Evolutionary conservation across 192 early-diverging fungal genomes (phyloP).

Genomic region (Physocladia obscura): DNA sequence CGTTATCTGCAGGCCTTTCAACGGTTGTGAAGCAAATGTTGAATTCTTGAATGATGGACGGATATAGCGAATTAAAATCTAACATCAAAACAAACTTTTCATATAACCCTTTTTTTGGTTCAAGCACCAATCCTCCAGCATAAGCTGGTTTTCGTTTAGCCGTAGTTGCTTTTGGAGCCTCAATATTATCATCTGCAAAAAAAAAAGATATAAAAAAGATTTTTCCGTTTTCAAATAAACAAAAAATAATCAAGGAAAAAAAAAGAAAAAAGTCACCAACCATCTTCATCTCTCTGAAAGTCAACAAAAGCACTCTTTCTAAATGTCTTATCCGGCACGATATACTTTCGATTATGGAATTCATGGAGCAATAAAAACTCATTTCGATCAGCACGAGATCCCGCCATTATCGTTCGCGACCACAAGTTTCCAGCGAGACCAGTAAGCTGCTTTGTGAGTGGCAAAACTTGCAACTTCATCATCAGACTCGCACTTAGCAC

Average conservation of each 20-base stretch:
- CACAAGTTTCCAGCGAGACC: constrained; percentile 92
- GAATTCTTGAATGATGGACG: constrained; percentile 99
- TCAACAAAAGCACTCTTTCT: not conserved
- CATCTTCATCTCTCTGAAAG: constrained; percentile 34
- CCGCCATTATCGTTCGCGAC: constrained; percentile 81
- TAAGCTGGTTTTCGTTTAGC: constrained; percentile 75
- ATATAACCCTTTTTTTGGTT: constrained; percentile 96
- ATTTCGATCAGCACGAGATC: constrained; percentile 90
- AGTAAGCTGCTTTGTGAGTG: constrained; percentile 90
- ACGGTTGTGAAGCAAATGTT: constrained; percentile 99
- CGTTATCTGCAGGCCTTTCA: constrained; percentile 42
- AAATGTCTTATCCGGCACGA: constrained; percentile 82
- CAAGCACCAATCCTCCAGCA: constrained; percentile 92
- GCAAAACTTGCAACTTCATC: constrained; percentile 85
- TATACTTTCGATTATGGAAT: constrained; percentile 87
- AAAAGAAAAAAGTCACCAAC: constrained; percentile 19
- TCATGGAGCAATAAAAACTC: constrained; percentile 94
- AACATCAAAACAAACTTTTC: constrained; percentile 91
- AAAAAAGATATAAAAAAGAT: not conserved
- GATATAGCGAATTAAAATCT: constrained; percentile 99
- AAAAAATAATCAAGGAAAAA: too few species aligned
- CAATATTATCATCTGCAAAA: constrained; percentile 23
- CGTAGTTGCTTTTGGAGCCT: constrained; percentile 9
- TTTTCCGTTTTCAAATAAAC: too few species aligned
- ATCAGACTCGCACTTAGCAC: constrained; percentile 79